Percentiles rank a stretch among this genome's conserved stretches.
Conservation (phyloP, 164 flowering plant species). For the Akebia trifoliata region DNA sequence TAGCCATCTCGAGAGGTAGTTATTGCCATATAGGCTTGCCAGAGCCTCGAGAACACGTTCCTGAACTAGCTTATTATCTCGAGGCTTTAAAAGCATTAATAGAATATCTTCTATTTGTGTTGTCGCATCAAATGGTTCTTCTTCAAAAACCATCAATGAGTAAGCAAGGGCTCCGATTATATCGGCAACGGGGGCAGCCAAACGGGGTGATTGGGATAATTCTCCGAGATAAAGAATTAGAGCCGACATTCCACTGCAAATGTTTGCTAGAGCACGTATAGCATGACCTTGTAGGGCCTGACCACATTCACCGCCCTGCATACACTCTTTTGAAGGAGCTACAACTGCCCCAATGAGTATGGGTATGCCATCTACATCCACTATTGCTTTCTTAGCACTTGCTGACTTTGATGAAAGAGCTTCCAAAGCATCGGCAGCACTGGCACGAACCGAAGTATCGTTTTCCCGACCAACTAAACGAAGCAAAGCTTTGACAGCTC, state of each 20-base stretch:
- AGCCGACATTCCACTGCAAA: constrained; percentile 72
- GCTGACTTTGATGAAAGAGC: constrained; percentile 65
- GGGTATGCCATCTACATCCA: constrained; percentile 60
- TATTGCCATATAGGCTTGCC: constrained; percentile 80
- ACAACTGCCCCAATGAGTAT: constrained; percentile 75
- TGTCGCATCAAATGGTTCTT: constrained; percentile 52
- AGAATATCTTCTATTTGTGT: constrained; percentile 56
- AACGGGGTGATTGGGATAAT: constrained; percentile 61
- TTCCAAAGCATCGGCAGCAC: constrained; percentile 87
- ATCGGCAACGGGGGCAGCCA: constrained; percentile 81
- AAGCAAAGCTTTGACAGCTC: constrained; percentile 62
- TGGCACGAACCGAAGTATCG: constrained; percentile 73
- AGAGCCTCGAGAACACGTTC: constrained; percentile 85
- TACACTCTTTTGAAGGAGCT: constrained; percentile 89
- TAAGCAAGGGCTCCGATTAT: constrained; percentile 92
- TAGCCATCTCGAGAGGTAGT: constrained; percentile 44
- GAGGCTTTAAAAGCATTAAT: constrained; percentile 59
- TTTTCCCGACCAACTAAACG: constrained; percentile 55
- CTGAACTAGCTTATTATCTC: constrained; percentile 69
- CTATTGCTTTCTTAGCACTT: constrained; percentile 53
- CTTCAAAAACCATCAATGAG: constrained; percentile 67
- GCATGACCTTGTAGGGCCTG: constrained; percentile 69
- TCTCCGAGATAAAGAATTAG: constrained; percentile 72
- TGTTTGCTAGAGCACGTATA: constrained; percentile 64
- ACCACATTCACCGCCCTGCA: constrained; percentile 70